Evolutionary conservation across 2,329 filamentous ascomycete genomes (phyloP), one percentile per base, ranked within the genome.

Genomic region (Celoporthe dispersa): DNA sequence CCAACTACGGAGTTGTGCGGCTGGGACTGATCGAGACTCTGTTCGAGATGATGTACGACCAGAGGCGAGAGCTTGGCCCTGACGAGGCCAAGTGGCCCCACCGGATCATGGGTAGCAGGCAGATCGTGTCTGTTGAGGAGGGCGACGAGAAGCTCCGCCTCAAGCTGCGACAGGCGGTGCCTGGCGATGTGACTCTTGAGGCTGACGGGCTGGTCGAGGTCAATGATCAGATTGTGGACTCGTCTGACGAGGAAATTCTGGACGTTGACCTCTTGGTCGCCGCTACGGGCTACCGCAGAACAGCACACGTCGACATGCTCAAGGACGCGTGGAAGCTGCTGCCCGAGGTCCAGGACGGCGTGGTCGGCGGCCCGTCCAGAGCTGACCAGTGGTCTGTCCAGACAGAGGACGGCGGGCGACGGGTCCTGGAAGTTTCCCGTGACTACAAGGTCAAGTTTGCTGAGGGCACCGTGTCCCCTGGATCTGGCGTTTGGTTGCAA

Each of bases 1-100:
- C 95, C 71, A 98, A 98, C 84, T 98, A 98, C 80, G 92, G 94
- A 66, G 95, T 98, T 5, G 95, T 99, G 3, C 90, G 95, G 9
- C 87, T 97, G n/a, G 89, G 93, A 74, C 87, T 98, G 65, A 92
- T 98, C 70, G 95, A 98, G 80, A 88, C 91, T 69, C 88, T 98
- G 39, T 98, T 97, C 80, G 90, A 95, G 80, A 88, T 88, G 69
- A 90, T 97, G 82, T 98, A 98, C 81, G 87, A 94, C 68, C 95
- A 98, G 81, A 89, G 90, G 64, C 87, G 97, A 67, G 85, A 87
- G 62, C 85, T 93, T 41, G 87, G 88, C 69, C 81, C 85, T 25
- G 90, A 94, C 71, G 90, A 94, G 79, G 84, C 82, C 37, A 83
- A 87, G 70, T 98, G 94, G 94, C 92, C 92, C 25, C 92, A 96